Evolutionary conservation across 2,329 filamentous ascomycete species (phyloP).

Genomic region (Trichoderma simmonsii): DNA sequence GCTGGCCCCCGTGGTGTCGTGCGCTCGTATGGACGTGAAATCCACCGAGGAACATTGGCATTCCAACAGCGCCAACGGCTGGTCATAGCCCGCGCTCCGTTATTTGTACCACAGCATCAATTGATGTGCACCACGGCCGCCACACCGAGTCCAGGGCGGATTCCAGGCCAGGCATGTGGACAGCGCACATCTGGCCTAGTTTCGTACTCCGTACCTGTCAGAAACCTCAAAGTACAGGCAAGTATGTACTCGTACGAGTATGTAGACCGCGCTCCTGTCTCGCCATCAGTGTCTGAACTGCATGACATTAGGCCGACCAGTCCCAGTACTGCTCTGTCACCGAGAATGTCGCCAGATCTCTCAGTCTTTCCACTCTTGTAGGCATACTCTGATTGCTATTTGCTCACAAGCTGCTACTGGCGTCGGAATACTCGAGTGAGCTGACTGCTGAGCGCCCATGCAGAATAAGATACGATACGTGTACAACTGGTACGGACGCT

Average conservation of each 20-base stretch:
- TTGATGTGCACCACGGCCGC: neutral
- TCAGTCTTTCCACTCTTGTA: neutral
- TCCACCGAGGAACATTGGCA: neutral
- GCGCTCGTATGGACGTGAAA: neutral
- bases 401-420: neutral
- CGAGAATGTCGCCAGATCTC: neutral
- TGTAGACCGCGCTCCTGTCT: neutral
- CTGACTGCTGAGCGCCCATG: neutral
- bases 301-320: neutral
- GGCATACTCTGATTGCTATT: neutral
- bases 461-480: neutral
- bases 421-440: neutral
- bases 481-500: neutral
- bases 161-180: slow-evolving; percentile 6
- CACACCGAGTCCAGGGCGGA: neutral
- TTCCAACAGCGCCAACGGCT: neutral
- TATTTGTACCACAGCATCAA: neutral
- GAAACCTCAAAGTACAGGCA: neutral
- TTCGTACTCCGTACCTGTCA: neutral
- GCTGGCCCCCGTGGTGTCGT: neutral
- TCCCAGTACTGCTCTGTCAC: neutral
- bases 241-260: neutral
- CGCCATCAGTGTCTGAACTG: slow-evolving; percentile 2
- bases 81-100: neutral
- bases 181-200: slow-evolving; percentile 2